Percentiles rank a stretch among this genome's conserved stretches.
These are phyloP conservation scores for Mangifera indica DNA, from an alignment of 345 rosid species.

Conservation along the genomic window DNA sequence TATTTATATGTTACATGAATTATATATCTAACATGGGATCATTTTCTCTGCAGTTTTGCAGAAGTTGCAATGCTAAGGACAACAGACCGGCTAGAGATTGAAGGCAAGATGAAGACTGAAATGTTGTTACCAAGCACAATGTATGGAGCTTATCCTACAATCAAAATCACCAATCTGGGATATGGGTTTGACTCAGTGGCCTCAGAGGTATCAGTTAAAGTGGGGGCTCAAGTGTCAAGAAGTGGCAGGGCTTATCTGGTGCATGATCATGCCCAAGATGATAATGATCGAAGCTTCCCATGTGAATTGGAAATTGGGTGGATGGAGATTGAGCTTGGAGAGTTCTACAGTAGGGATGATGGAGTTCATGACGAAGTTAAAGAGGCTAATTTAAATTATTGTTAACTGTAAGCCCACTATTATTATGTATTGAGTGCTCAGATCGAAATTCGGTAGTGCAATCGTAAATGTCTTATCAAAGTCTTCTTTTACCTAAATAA, in stretches of 20 bases:
- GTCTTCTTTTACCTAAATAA: too few species aligned
- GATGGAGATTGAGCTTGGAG: constrained; percentile 80
- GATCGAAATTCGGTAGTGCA: too few species aligned
- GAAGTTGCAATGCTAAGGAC: constrained; percentile 44
- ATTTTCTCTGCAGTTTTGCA: constrained; percentile 27
- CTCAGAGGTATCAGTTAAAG: constrained; percentile 24
- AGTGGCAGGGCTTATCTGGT: constrained; percentile 22
- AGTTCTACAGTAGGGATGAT: constrained; percentile 39
- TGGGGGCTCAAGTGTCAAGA: constrained; percentile 8
- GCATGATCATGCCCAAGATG: background rate
- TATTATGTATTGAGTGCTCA: too few species aligned
- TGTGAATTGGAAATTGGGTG: constrained; percentile 54
- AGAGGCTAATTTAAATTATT: too few species aligned
- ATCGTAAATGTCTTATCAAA: too few species aligned
- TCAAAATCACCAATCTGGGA: constrained; percentile 25
- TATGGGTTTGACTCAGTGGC: constrained; percentile 42
- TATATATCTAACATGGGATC: background rate
- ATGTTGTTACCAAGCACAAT: constrained; percentile 34
- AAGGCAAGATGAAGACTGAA: constrained; percentile 32
- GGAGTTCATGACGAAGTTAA: constrained; percentile 32
- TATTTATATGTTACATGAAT: too few species aligned
- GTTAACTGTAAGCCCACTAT: too few species aligned
- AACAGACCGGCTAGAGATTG: constrained; percentile 37
- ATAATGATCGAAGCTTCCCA: constrained; percentile 24
- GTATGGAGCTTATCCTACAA: constrained; percentile 40